Evolutionary conservation across 768 basidiomycete species (phyloP).

Genomic region (Coprinopsis marcescibilis): DNA sequence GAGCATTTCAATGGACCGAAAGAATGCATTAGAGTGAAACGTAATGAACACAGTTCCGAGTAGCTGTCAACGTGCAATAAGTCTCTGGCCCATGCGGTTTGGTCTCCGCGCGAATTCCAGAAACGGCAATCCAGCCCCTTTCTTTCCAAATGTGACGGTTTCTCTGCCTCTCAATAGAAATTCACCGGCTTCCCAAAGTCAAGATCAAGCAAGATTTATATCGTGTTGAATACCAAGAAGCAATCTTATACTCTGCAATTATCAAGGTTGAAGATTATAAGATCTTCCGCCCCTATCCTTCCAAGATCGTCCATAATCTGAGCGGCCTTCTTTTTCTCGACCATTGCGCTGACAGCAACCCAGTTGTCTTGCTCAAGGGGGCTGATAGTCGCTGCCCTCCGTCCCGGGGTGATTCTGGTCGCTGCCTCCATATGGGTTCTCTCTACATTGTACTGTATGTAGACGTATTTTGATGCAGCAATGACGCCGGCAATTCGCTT

Average conservation of each 20-base stretch:
- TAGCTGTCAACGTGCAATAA: too few relatives aligned
- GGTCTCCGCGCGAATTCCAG: too few relatives aligned
- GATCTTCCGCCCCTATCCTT: conserved; percentile 81
- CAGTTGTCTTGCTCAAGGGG: conserved; percentile 79
- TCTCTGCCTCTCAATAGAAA: too few relatives aligned
- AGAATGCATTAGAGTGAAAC: too few relatives aligned
- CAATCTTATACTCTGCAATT: conserved; percentile 79
- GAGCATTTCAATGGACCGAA: too few relatives aligned
- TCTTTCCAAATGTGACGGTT: too few relatives aligned
- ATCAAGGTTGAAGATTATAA: conserved; percentile 83
- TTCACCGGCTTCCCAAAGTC: too few relatives aligned
- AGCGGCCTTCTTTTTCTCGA: conserved; percentile 76
- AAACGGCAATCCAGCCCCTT: too few relatives aligned
- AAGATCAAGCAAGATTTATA: too few relatives aligned
- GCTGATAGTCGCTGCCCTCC: conserved; percentile 83
- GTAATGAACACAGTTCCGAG: too few relatives aligned
- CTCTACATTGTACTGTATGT: conserved; percentile 90
- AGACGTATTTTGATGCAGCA: conserved; percentile 79
- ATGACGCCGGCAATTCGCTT: conserved; percentile 89
- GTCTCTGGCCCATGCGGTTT: too few relatives aligned
- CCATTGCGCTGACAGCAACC: conserved; percentile 92
- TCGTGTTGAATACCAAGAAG: background rate
- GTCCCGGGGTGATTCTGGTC: conserved; percentile 75
- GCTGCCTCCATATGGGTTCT: conserved; percentile 59
- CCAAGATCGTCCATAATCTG: conserved; percentile 85